Percentiles rank a stretch among this genome's conserved stretches.
phyloP scores from a whole-genome alignment of 169 alveolate species.

The Plasmodium ovale region DNA sequence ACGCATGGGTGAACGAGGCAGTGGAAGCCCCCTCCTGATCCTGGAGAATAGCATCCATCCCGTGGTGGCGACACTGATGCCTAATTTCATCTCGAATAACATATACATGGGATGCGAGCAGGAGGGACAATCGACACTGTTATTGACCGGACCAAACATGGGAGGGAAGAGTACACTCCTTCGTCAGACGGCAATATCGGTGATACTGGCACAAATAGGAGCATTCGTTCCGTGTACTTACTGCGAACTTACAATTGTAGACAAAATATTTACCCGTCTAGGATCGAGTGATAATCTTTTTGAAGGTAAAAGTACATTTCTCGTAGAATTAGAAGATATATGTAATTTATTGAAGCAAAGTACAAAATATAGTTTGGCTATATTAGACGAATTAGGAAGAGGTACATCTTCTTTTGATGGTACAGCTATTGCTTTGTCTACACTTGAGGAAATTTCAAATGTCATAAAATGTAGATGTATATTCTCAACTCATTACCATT shows the following conservation, averaged over 20 bases:
- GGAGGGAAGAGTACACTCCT: slow-evolving; percentile 99
- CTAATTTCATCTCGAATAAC: slow-evolving; percentile 90
- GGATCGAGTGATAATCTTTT: slow-evolving; percentile 98
- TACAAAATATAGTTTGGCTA: slow-evolving; percentile 93
- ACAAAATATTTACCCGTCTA: slow-evolving; percentile 97
- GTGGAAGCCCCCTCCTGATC: slow-evolving; percentile 25
- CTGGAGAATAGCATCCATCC: slow-evolving; percentile 82
- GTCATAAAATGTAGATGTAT: slow-evolving; percentile 90
- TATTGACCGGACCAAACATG: slow-evolving; percentile 99
- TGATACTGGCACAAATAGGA: slow-evolving; percentile 98
- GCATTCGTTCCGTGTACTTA: slow-evolving; percentile 96
- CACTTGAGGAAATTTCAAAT: slow-evolving; percentile 90
- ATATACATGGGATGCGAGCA: slow-evolving; percentile 76
- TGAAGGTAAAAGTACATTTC: slow-evolving; percentile 98
- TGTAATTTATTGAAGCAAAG: slow-evolving; percentile 83
- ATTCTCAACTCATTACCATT: slow-evolving; percentile 98
- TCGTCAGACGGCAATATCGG: slow-evolving; percentile 96
- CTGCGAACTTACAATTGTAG: slow-evolving; percentile 94
- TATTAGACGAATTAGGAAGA: slow-evolving; percentile 99
- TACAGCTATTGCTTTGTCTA: slow-evolving; percentile 97
- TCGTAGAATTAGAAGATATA: slow-evolving; percentile 98
- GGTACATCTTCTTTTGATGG: slow-evolving; percentile 99
- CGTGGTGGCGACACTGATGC: slow-evolving; percentile 80
- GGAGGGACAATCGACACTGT: slow-evolving; percentile 73
- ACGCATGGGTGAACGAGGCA: no score